Percentiles rank a stretch among this genome's conserved stretches.
phyloP scores from a whole-genome alignment of 2,329 filamentous ascomycete species.

The Monosporascus sp. region DNA sequence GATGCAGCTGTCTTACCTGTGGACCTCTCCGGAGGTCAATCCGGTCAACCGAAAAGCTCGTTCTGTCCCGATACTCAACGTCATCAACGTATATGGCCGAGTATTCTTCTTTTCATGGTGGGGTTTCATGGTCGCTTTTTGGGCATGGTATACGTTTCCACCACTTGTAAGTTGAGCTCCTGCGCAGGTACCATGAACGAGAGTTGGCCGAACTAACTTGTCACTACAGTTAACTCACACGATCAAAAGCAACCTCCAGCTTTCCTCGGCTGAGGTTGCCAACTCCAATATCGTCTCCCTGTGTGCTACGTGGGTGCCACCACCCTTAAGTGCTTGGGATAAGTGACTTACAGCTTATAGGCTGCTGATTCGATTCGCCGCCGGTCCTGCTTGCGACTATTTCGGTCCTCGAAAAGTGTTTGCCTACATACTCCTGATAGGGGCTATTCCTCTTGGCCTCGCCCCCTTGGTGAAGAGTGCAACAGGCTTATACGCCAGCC shows the following conservation, averaged over 20 bases:
- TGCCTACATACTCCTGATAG: conserved; percentile 68
- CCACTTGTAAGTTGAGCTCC: conserved; percentile 56
- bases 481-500: conserved; percentile 61
- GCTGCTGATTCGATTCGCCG: conserved; percentile 68
- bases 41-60: conserved; percentile 78
- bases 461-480: conserved; percentile 69
- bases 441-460: conserved; percentile 75
- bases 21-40: conserved; percentile 66
- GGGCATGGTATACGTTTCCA: conserved; percentile 90
- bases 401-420: conserved; percentile 80
- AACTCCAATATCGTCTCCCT: conserved; percentile 91
- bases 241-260: conserved; percentile 71
- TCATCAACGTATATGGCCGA: conserved; percentile 71
- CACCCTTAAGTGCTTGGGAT: neutral
- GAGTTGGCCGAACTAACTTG: conserved; percentile 11
- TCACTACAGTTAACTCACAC: conserved; percentile 56
- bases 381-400: conserved; percentile 79
- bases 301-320: conserved; percentile 51
- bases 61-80: conserved; percentile 74
- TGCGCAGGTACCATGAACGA: neutral
- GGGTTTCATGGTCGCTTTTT: conserved; percentile 62
- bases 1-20: conserved; percentile 35
- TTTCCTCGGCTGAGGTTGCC: conserved; percentile 65
- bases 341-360: conserved; percentile 27
- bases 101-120: conserved; percentile 75